Base-by-base conservation (phyloP, 2,329 filamentous ascomycete genomes). In the Sporothrix humicola region DNA sequence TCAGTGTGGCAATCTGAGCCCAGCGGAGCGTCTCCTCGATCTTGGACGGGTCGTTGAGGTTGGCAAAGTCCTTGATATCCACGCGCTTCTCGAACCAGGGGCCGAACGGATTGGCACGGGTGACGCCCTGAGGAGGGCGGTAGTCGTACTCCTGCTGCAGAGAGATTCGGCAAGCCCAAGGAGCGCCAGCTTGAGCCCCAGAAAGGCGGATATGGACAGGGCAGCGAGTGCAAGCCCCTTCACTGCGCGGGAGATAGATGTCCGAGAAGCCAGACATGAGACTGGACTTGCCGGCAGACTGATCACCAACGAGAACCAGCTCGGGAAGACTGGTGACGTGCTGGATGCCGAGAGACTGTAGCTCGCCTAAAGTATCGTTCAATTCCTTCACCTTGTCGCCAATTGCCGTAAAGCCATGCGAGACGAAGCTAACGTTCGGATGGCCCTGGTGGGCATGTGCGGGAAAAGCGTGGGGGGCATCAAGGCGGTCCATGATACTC, bases 281-380 rank as follows among this genome's bases (percentile, higher is more conserved):
- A 42, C 84, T 94, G 0, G 91, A 94, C 79, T 97, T 97, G 0
- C 94, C 95, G 0, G 93, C 92, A 0, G 89, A 93, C 78, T 97
- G 94, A 68, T 97, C 94, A 0, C 94, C 94, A 0, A 97, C 89
- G 0, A 97, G 88, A 6, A 95, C 92, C 10, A 97, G 89, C 77
- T 94, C 93, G 0, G 94, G 93, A 0, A 97, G 83, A 0, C 89
- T 88, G 0, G 93, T 88, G 4, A 90, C 87, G 20, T 92, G 88
- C 69, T 92, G 90, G 0, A 97, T 90, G 0, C 92, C 93, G 0
- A 95, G 86, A 6, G 90, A 86, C 69, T 93, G 89, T 0, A 97
- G 86, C 66, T 91, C 88, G 2, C 88, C 88, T 0, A 94, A 86
- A 0, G 88, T 88, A 65, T 92, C 85, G 1, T 93, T 90, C 68